Base-by-base conservation (phyloP, 2,329 filamentous ascomycete species). In the Aureobasidium sp. region DNA sequence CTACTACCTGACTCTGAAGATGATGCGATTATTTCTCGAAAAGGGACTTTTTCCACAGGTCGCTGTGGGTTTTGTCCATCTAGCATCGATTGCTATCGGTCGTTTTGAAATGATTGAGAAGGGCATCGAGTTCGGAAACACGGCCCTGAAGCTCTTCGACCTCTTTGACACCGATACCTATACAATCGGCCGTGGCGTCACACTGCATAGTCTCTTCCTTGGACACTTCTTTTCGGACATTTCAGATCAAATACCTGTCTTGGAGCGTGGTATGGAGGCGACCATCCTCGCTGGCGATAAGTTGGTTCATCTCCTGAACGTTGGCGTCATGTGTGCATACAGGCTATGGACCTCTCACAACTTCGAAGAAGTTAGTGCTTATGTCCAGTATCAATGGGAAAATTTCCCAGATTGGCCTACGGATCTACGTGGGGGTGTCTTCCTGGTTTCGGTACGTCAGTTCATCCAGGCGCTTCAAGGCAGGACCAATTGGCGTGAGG, bases 321-420 rank as follows among this genome's bases (percentile, higher is more conserved):
- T 88, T 57, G 89, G 88, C 0, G 76, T 91, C 25, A 80, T 82
- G 36, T 84, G 86, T 3, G 81, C 84, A 65, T 82, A 87, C 67
- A 85, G 83, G 66, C 82, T 91, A 61, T 91, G 87, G 72, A 82
- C 83, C 13, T 86, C 85, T 66, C 84, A 90, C 65, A 86, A 90
- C 62, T 78, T 85, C 51, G 77, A 78, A 14, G 89, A 92, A 61
- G 75, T 91, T 0, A 88, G 91, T 70, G 81, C 81, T 0, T 89
- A 85, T 69, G 88, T 87, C 67, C 81, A 85, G 51, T 89, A 87
- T 64, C 82, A 85, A n/a, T 87, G 86, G 63, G 83, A 91, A 64
- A 89, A 91, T 65, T 83, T 90, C 62, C 83, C 84, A 1, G 84
- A 87, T 54, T 92, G 89, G 89, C 78, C 85, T 50, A 77, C 81